Conservation (phyloP, 148 eudicot species). For the Dysphania ambrosioides region DNA sequence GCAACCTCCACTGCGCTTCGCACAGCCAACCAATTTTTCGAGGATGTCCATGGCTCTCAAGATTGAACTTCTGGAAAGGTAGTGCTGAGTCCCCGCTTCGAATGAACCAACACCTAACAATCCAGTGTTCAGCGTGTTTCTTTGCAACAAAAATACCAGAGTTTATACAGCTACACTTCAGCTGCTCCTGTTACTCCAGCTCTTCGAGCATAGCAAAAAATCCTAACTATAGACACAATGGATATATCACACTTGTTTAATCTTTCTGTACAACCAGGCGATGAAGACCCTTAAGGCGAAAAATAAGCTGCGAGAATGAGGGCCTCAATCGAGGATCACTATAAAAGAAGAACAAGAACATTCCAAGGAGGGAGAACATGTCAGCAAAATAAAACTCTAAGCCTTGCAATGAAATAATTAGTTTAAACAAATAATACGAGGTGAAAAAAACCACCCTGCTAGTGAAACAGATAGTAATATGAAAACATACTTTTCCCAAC, state of each 20-base stretch:
- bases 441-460: not conserved
- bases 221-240: constrained; percentile 38
- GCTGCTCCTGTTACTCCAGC: constrained; percentile 44
- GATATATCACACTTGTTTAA: constrained; percentile 23
- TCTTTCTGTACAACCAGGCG: constrained; percentile 41
- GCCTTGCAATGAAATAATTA: not conserved
- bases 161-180: constrained; percentile 34
- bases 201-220: constrained; percentile 47
- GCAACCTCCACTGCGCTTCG: constrained; percentile 56
- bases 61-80: constrained; percentile 39
- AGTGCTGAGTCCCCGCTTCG: constrained; percentile 69
- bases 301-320: constrained; percentile 72
- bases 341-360: constrained; percentile 26
- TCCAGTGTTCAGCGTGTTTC: constrained; percentile 37
- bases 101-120: constrained; percentile 78
- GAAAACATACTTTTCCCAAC: constrained; percentile 77
- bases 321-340: constrained; percentile 79
- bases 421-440: too few relatives aligned
- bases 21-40: constrained; percentile 40
- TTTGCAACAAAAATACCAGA: constrained; percentile 37
- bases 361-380: constrained; percentile 7
- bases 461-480: not conserved
- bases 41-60: constrained; percentile 39
- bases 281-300: constrained; percentile 68
- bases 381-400: constrained; percentile 16